phyloP scores from a whole-genome alignment of 768 basidiomycete species.

The Leccinum subtestaceum region DNA sequence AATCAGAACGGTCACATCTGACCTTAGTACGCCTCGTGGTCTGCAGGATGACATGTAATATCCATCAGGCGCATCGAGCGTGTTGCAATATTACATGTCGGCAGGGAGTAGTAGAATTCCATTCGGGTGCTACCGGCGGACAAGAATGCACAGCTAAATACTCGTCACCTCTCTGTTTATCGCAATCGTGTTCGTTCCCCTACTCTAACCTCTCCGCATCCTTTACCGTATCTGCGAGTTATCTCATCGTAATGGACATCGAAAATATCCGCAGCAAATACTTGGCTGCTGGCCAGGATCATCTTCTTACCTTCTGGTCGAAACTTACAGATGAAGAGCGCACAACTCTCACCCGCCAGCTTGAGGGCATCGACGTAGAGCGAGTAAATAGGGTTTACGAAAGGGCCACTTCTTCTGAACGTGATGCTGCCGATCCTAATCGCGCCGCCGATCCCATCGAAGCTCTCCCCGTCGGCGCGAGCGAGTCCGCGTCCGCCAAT shows the following conservation, averaged over 20 bases:
- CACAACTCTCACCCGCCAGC: constrained; percentile 61
- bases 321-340: constrained; percentile 65
- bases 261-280: constrained; percentile 62
- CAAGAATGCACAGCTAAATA: constrained; percentile 14
- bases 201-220: neutral
- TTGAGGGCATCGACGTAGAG: constrained; percentile 77
- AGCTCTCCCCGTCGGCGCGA: constrained; percentile 77
- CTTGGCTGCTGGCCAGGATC: constrained; percentile 78
- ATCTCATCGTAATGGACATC: constrained; percentile 44
- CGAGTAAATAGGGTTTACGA: constrained; percentile 89
- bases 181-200: neutral
- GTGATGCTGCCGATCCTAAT: constrained; percentile 40
- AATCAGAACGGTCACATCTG: too few relatives aligned
- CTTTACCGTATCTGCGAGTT: neutral
- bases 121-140: constrained; percentile 26
- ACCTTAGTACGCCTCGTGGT: too few relatives aligned
- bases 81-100: constrained; percentile 9
- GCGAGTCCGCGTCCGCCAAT: constrained; percentile 57
- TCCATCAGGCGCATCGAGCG: neutral
- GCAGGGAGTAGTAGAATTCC: neutral
- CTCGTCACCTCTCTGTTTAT: neutral
- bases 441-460: constrained; percentile 55
- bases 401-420: constrained; percentile 70
- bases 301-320: constrained; percentile 87
- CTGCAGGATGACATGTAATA: too few relatives aligned